Base-by-base conservation (phyloP, 495 filamentous ascomycete species). In the Penicillium soppii region DNA sequence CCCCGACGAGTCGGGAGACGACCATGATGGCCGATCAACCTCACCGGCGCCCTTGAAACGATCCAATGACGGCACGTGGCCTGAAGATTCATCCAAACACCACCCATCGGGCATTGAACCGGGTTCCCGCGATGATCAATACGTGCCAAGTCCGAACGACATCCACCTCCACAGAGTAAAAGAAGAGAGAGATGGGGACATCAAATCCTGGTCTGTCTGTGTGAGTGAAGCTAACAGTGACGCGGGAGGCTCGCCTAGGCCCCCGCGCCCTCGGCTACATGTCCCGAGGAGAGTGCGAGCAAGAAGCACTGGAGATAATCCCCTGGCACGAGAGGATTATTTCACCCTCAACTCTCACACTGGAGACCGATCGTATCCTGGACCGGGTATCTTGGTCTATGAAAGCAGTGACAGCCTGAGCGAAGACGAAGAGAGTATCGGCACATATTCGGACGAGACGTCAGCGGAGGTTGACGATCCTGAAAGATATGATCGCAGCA, bases 291-390 rank as follows among this genome's bases (percentile, higher is more conserved):
- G 75, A 48, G 65, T 65, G 19, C 65, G 77, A 53, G 74, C 77
- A 13, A 74, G 70, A 44, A 81, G 77, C 47, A 68, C 74, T 15
- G 75, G 77, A 19, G 74, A 72, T 23, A 67, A 63, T 33, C 71
- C 69, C 1, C 59, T 72, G 23, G 66, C 75, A 36, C 65, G 68
- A 43, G 56, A 54, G 13, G 75, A 76, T 33, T 74, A 74, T 48
- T 74, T 76, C 52, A 71, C 50, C 33, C 41, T 70, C 16, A 65
- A 65, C 21, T 55, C 35, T 32, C 52, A 39, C 7, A 33, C 53
- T 23, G 50, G 45, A 44, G 59, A 67, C 25, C 52, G 52, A 12
- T 38, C 63, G 13, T 66, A 75, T n/a, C 76, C 72, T 8, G 77
- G 77, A 0, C 78, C 77, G 9, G 75, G 75, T 5, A 47, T 73